Evolutionary conservation across 345 rosid genomes (phyloP).

Genomic region (Geranium brycei): DNA sequence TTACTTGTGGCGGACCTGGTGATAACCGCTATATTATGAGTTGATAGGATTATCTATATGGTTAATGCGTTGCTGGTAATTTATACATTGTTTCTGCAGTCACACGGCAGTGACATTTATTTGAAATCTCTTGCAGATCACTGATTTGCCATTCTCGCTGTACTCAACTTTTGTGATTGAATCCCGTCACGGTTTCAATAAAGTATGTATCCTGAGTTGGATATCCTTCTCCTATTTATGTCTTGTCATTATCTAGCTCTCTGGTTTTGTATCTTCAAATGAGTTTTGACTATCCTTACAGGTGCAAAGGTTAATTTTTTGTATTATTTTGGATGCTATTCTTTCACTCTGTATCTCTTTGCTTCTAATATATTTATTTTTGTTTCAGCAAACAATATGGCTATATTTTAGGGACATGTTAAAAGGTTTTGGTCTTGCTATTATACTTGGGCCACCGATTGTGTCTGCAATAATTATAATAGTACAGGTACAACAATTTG

Average conservation of each 20-base stretch:
- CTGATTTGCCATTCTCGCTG: slow-evolving; percentile 91
- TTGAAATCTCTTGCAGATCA: slow-evolving; percentile 49
- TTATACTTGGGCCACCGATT: slow-evolving; percentile 77
- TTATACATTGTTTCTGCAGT: neutral
- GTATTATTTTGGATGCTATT: neutral
- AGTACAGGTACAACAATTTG: slow-evolving; percentile 44
- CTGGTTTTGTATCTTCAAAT: too few species aligned
- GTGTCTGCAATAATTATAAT: slow-evolving; percentile 72
- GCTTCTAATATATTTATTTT: slow-evolving; percentile 7
- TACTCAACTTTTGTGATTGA: slow-evolving; percentile 97
- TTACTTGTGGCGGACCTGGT: neutral
- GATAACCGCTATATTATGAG: neutral
- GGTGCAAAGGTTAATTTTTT: neutral
- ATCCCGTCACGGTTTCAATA: slow-evolving; percentile 93
- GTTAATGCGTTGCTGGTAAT: neutral
- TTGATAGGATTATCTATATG: neutral
- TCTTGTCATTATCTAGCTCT: slow-evolving; percentile 7
- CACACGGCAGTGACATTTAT: slow-evolving; percentile 5
- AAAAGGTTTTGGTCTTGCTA: slow-evolving; percentile 63
- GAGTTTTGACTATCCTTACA: too few species aligned
- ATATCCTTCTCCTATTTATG: slow-evolving; percentile 4
- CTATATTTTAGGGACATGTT: slow-evolving; percentile 77
- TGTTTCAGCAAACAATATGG: slow-evolving; percentile 92
- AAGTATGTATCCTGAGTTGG: slow-evolving; percentile 36
- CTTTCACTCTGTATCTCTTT: neutral